phyloP scores from a whole-genome alignment of 805 yeast genomes.

The Teunomyces kruisii region DNA sequence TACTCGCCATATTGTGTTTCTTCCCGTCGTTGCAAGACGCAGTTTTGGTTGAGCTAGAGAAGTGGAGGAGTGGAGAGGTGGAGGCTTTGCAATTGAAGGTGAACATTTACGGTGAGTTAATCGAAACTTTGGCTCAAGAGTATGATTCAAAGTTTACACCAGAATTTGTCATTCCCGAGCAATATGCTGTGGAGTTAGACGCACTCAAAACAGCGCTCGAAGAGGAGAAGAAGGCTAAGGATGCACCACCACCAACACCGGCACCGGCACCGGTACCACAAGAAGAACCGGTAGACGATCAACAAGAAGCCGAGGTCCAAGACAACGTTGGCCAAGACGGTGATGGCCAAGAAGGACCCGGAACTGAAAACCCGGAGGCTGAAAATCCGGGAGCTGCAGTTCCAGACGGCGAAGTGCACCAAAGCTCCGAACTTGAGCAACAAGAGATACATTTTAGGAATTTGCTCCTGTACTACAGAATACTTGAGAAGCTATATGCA shows the following conservation, averaged over 20 bases:
- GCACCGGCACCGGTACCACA: too few species aligned
- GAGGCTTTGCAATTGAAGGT: constrained; percentile 14
- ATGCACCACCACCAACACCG: background rate
- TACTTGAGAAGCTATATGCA: constrained; percentile 6
- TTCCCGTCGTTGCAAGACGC: constrained; percentile 15
- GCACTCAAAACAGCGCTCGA: background rate
- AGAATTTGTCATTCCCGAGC: constrained; percentile 6
- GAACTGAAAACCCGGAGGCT: too few species aligned
- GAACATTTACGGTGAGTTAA: constrained; percentile 5
- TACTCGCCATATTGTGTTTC: constrained; percentile 16
- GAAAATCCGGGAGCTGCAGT: too few species aligned
- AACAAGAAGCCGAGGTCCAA: too few species aligned
- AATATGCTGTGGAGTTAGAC: background rate
- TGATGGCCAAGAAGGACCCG: background rate
- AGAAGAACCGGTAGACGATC: too few species aligned
- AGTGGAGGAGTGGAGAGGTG: constrained; percentile 18
- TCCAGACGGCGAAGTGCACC: background rate
- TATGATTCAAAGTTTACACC: constrained; percentile 9
- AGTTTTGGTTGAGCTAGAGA: constrained; percentile 13
- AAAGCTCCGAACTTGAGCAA: background rate
- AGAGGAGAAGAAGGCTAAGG: background rate
- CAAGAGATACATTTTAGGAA: constrained; percentile 8
- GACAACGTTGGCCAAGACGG: too few species aligned
- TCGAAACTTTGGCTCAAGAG: constrained; percentile 8
- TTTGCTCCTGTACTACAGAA: constrained; percentile 8